Conservation (phyloP, 768 basidiomycete species). For the Trametes maxima region DNA sequence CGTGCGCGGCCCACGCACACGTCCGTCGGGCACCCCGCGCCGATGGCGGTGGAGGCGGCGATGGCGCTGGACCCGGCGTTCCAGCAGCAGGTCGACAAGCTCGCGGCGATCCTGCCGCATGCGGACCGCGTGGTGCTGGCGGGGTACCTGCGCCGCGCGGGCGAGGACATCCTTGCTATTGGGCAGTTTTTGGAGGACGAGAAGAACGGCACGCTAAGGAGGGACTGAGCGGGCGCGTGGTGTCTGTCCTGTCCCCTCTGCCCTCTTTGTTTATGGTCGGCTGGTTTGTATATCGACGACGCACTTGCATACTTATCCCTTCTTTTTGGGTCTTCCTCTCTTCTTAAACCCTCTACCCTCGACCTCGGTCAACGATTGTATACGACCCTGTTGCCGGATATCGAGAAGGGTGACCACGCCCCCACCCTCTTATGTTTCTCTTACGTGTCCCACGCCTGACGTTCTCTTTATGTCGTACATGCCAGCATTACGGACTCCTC, state of each 20-base stretch:
- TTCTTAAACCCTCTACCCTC: background rate
- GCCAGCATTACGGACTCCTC: slow-evolving; percentile 4
- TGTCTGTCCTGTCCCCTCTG: background rate
- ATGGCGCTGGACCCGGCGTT: slow-evolving; percentile 50
- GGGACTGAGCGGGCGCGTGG: slow-evolving; percentile 23
- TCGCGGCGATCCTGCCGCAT: slow-evolving; percentile 70
- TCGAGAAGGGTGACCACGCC: background rate
- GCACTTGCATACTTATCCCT: background rate
- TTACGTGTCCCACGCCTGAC: slow-evolving; percentile 6
- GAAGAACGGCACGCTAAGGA: slow-evolving; percentile 65
- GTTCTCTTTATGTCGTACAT: slow-evolving; percentile 13
- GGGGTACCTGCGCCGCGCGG: slow-evolving; percentile 71
- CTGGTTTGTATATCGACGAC: background rate
- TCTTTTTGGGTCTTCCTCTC: background rate
- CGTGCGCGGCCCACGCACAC: slow-evolving; percentile 20
- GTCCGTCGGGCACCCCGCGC: slow-evolving; percentile 9
- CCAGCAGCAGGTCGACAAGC: slow-evolving; percentile 66
- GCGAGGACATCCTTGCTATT: slow-evolving; percentile 83
- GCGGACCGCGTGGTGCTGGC: slow-evolving; percentile 69
- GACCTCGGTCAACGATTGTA: background rate
- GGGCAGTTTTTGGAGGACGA: slow-evolving; percentile 86
- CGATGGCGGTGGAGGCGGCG: slow-evolving; percentile 6
- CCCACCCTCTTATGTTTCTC: background rate
- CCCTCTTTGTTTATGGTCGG: background rate
- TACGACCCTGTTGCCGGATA: background rate